Conservation (phyloP, 2,329 filamentous ascomycete genomes). For the Pseudogymnoascus sp. region DNA sequence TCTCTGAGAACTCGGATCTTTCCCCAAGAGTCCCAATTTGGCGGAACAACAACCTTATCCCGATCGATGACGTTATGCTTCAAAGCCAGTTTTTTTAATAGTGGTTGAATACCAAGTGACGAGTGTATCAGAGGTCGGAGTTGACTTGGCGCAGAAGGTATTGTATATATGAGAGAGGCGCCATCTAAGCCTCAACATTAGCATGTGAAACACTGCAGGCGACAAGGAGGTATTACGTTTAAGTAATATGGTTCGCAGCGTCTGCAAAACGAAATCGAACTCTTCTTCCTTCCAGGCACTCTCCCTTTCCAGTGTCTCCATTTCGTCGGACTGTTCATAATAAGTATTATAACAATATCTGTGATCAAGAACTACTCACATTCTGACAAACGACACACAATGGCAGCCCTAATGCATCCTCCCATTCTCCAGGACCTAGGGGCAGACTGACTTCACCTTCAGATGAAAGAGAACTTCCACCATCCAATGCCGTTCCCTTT, state of each 20-base stretch:
- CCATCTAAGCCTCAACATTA: conserved; percentile 50
- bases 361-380: conserved; percentile 41
- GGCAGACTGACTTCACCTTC: conserved; percentile 67
- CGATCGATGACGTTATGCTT: conserved; percentile 90
- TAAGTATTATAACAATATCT: conserved; percentile 19
- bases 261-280: conserved; percentile 93
- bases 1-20: conserved; percentile 91
- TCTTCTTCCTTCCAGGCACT: conserved; percentile 92
- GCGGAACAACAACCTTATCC: conserved; percentile 88
- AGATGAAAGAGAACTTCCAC: conserved; percentile 46
- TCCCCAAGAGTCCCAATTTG: conserved; percentile 98
- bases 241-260: conserved; percentile 78
- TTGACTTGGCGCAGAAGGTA: conserved; percentile 67
- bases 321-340: conserved; percentile 17
- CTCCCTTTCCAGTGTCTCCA: conserved; percentile 82
- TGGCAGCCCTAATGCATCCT: conserved; percentile 78
- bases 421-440: conserved; percentile 84
- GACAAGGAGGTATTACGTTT: conserved; percentile 54
- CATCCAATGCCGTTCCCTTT: conserved; percentile 58
- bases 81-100: conserved; percentile 68
- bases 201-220: not conserved
- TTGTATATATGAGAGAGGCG: conserved; percentile 78
- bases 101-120: conserved; percentile 75
- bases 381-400: conserved; percentile 95
- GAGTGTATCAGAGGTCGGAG: conserved; percentile 77